Evolutionary conservation across 2,329 filamentous ascomycete species (phyloP).

Genomic region (Raffaelea ambrosiae): DNA sequence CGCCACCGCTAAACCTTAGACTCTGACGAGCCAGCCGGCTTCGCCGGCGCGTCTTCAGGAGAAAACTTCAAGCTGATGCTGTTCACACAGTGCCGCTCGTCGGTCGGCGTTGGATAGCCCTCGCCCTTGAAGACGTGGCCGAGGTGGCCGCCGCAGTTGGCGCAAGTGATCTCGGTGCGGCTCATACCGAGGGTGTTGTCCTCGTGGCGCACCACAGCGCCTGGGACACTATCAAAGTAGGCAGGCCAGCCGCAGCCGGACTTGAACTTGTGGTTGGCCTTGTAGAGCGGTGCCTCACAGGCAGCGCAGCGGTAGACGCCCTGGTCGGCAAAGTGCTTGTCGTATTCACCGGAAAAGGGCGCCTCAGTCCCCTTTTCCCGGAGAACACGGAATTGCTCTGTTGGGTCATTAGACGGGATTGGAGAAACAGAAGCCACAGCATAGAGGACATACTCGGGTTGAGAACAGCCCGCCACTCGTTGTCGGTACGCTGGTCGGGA

Average conservation of each 20-base stretch:
- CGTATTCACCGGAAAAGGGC: constrained; percentile 70
- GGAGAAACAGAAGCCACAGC: neutral
- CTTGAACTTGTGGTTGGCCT: constrained; percentile 88
- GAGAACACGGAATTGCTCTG: constrained; percentile 93
- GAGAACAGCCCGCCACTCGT: constrained; percentile 85
- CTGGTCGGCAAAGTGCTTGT: constrained; percentile 69
- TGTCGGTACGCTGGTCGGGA: constrained; percentile 70
- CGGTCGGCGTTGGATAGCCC: constrained; percentile 73
- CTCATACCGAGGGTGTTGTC: constrained; percentile 74
- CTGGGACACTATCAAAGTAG: constrained; percentile 92
- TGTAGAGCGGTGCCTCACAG: constrained; percentile 84
- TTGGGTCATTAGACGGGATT: too few relatives aligned
- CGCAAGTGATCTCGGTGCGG: constrained; percentile 88
- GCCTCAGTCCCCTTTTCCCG: constrained; percentile 87
- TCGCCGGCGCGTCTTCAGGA: constrained; percentile 20
- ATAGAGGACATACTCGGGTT: constrained; percentile 36
- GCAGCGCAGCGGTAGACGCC: constrained; percentile 85
- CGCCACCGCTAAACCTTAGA: too few relatives aligned
- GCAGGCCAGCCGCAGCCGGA: constrained; percentile 97
- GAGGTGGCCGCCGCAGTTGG: constrained; percentile 86
- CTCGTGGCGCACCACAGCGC: constrained; percentile 74
- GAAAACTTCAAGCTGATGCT: constrained; percentile 82
- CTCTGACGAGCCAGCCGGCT: too few relatives aligned
- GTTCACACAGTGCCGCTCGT: constrained; percentile 97
- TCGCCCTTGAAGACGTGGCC: constrained; percentile 92